Percentiles rank a stretch among this genome's conserved stretches.
These are phyloP conservation scores for Cicer judaicum DNA, from an alignment of 306 rosid genomes.

Conservation along the genomic window DNA sequence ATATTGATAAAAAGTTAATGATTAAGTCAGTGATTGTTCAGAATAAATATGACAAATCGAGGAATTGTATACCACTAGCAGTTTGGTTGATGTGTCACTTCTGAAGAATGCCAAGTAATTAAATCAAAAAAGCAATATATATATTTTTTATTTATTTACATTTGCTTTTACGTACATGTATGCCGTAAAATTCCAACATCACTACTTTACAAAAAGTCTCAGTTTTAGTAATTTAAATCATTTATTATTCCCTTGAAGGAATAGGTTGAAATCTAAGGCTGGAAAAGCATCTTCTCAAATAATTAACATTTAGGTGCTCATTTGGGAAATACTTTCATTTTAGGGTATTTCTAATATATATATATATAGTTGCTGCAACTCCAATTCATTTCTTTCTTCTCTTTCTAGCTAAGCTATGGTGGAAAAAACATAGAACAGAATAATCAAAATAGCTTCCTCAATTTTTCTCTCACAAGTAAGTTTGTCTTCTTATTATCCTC, in stretches of 20 bases:
- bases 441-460: conserved; percentile 35
- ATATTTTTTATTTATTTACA: neutral
- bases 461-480: conserved; percentile 52
- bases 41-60: conserved; percentile 42
- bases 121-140: neutral
- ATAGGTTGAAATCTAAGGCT: conserved; percentile 36
- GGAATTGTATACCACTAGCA: conserved; percentile 35
- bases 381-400: conserved; percentile 18
- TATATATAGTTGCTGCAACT: neutral
- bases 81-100: conserved; percentile 34
- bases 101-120: conserved; percentile 30
- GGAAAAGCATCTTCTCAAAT: conserved; percentile 39
- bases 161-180: neutral
- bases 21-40: conserved; percentile 52
- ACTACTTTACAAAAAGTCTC: conserved; percentile 1
- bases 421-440: conserved; percentile 41
- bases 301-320: conserved; percentile 34
- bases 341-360: conserved; percentile 37
- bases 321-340: conserved; percentile 43
- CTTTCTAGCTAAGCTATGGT: conserved; percentile 46
- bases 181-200: conserved; percentile 7
- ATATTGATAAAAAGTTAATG: conserved; percentile 16
- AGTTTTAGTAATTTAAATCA: neutral
- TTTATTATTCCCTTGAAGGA: conserved; percentile 12
- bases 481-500: conserved; percentile 3